These are phyloP conservation scores for Russula emetica DNA, from an alignment of 768 basidiomycete genomes.

Conservation along the genomic window DNA sequence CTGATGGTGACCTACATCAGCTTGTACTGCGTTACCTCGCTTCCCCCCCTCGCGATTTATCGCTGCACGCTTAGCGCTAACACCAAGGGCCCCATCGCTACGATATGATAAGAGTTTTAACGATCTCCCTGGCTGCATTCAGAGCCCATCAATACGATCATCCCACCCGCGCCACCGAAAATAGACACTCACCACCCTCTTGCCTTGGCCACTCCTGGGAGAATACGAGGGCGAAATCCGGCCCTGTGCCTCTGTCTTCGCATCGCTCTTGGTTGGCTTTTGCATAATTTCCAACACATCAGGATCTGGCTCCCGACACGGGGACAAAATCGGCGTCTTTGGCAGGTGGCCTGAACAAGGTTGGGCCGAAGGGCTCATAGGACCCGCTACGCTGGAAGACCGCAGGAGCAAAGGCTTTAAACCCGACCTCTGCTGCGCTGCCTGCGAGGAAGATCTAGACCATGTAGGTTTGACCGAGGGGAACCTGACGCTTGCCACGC, in stretches of 20 bases:
- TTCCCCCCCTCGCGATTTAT: slow-evolving; percentile 33
- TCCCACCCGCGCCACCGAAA: neutral
- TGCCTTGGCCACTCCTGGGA: neutral
- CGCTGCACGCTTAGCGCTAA: slow-evolving; percentile 35
- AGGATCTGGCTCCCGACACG: slow-evolving; percentile 16
- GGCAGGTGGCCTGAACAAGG: slow-evolving; percentile 27
- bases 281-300: slow-evolving; percentile 15
- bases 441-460: slow-evolving; percentile 36
- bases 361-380: slow-evolving; percentile 29
- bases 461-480: slow-evolving; percentile 34
- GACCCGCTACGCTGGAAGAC: slow-evolving; percentile 29
- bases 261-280: slow-evolving; percentile 9
- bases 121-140: slow-evolving; percentile 43
- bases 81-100: slow-evolving; percentile 53
- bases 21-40: slow-evolving; percentile 54
- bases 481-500: slow-evolving; percentile 57
- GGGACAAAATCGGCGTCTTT: neutral
- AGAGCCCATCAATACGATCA: neutral
- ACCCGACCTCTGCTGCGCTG: slow-evolving; percentile 17
- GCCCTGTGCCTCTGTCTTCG: slow-evolving; percentile 32
- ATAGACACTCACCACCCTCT: neutral
- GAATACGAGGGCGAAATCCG: slow-evolving; percentile 25
- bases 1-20: slow-evolving; percentile 52
- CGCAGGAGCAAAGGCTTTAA: slow-evolving; percentile 23
- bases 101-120: slow-evolving; percentile 52